Base-by-base conservation (phyloP, 1,284 basidiomycete genomes). In the Schizophyllum amplum region DNA sequence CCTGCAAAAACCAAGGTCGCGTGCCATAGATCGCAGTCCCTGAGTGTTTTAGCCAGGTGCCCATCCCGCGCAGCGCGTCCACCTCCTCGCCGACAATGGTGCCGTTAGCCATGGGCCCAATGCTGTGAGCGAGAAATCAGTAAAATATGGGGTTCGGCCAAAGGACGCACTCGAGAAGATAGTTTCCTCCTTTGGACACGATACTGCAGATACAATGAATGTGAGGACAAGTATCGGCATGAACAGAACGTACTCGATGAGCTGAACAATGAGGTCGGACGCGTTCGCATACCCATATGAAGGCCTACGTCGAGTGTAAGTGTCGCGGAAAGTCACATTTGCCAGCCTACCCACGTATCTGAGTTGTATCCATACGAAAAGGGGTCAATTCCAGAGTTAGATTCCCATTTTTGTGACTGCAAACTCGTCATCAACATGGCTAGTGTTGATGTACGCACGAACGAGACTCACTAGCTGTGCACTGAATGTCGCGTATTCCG, bases 401-500 rank as follows among this genome's bases (percentile, higher is more conserved):
- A 81, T 64, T 84, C 83, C 83, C 83, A 84, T 55, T 71, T 74
- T 47, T 68, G 67, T 0, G 75, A 71, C 53, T 82, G 79, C 20
- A 79, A 75, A 0, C 13, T 3, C 33, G 17, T n/a, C n/a, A n/a
- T n/a, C n/a, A n/a, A n/a, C n/a, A n/a, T n/a, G n/a, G n/a, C n/a
- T n/a, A n/a, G n/a, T 9, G 33, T 42, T 17, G 33, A 9, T 42
- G 11, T 42, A 9, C 4, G n/a, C n/a, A n/a, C n/a, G 7, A 42
- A 42, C 7, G 11, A 17, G 3, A 42, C 33, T 42, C 7, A 42
- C 33, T 17, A 42, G 33, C 33, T 42, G 33, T 17, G 76, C 72
- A 22, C 72, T 73, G 57, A 81, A 83, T 1, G 71, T 72, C 1
- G 75, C 69, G 57, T 83, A 83, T 61, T 85, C 83, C 0, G 82